Conservation (phyloP, 2,329 filamentous ascomycete genomes). For the Ophiosphaerella korrae region DNA sequence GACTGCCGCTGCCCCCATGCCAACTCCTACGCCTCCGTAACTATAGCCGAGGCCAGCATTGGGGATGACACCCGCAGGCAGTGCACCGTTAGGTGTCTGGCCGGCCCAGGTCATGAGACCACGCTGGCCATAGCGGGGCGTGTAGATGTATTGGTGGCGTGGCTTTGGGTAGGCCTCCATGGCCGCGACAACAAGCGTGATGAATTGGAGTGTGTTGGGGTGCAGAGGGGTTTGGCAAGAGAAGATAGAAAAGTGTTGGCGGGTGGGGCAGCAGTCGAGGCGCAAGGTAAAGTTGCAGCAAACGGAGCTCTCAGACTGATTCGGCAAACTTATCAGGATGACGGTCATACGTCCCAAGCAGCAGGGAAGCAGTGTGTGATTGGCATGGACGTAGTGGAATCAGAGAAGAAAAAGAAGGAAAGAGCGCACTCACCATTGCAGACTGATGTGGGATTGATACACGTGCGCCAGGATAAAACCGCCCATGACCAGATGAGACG, state of each 20-base stretch:
- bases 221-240: not conserved
- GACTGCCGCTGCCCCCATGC: constrained; percentile 14
- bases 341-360: constrained; percentile 1
- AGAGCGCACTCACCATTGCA: constrained; percentile 30
- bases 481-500: constrained; percentile 18
- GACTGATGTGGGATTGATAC: constrained; percentile 23
- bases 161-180: constrained; percentile 36
- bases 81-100: constrained; percentile 35
- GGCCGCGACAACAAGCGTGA: constrained; percentile 1
- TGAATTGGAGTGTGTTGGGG: not conserved
- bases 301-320: constrained; percentile 7
- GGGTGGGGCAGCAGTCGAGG: constrained; percentile 3
- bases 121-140: constrained; percentile 35
- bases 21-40: constrained; percentile 15
- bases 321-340: constrained; percentile 1
- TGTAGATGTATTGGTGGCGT: constrained; percentile 40
- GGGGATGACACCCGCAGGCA: constrained; percentile 24
- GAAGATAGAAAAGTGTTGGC: not conserved
- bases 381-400: constrained; percentile 10
- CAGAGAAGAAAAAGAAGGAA: constrained; percentile 12
- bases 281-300: constrained; percentile 16
- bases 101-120: constrained; percentile 34
- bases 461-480: constrained; percentile 19
- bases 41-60: constrained; percentile 13
- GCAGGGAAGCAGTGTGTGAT: constrained; percentile 17